Percentiles rank a stretch among this genome's conserved stretches.
These are phyloP conservation scores for Podila horticola DNA, from an alignment of 192 early-diverging fungal genomes.

Conservation along the genomic window DNA sequence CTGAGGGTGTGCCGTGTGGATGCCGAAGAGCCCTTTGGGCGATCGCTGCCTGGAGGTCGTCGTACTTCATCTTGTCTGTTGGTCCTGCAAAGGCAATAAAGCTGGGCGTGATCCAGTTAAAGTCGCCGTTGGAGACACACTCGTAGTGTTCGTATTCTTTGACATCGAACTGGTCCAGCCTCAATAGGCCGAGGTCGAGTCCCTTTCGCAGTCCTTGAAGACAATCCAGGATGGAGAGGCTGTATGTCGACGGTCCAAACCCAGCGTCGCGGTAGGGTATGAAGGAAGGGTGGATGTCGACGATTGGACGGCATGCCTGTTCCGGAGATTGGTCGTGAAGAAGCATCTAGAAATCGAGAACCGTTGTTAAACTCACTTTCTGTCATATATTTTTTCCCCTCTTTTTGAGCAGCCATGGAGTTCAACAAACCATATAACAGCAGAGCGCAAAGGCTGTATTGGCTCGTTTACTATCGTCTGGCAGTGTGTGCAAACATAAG, in stretches of 20 bases:
- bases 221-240: slow-evolving; percentile 74
- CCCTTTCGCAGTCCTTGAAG: slow-evolving; percentile 70
- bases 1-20: slow-evolving; percentile 3
- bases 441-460: slow-evolving; percentile 77
- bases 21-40: background rate
- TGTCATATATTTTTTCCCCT: background rate
- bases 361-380: background rate
- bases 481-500: slow-evolving; percentile 63
- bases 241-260: slow-evolving; percentile 72
- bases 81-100: slow-evolving; percentile 79
- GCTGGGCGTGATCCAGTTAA: slow-evolving; percentile 79
- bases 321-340: slow-evolving; percentile 69
- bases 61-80: slow-evolving; percentile 58
- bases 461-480: slow-evolving; percentile 68
- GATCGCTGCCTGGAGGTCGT: background rate
- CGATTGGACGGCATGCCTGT: slow-evolving; percentile 66
- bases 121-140: slow-evolving; percentile 73
- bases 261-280: slow-evolving; percentile 78
- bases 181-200: slow-evolving; percentile 65
- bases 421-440: slow-evolving; percentile 69
- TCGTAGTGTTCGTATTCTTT: slow-evolving; percentile 82
- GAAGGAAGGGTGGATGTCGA: slow-evolving; percentile 59
- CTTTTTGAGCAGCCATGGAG: background rate
- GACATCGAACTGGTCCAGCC: slow-evolving; percentile 67
- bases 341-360: slow-evolving; percentile 57